Evolutionary conservation across 2,329 filamentous ascomycete species (phyloP), one percentile per base, ranked within the genome.

Genomic region (Rosellinia necatrix): DNA sequence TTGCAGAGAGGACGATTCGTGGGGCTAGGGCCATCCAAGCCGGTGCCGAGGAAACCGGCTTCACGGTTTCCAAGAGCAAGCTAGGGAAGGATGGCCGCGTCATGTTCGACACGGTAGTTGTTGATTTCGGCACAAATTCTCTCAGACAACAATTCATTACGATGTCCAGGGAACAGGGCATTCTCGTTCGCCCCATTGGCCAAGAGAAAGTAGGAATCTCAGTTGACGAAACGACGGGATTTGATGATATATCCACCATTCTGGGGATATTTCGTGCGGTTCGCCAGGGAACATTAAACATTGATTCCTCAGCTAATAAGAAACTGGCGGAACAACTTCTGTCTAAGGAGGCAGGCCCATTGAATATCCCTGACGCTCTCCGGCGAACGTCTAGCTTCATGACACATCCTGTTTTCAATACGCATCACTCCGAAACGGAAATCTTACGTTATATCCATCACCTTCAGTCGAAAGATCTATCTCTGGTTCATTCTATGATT

Each of bases 401-500:
- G 61, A 92, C 90, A 0, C 92, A 97, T 71, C 90, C 91, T 0
- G 91, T 96, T 22, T 97, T 97, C 83, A 97, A 97, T 78, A 87
- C 87, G 1, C 87, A 97, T 72, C 93, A 96, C 75, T 96, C 92
- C 2, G 93, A 97, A 76, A 97, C 93, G 0, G 91, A 97, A 74
- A 83, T 97, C 66, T 80, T 97, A 47, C 88, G 93, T 38, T 97
- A 97, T 76, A 96, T 97, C 66, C 82, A 93, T 70, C 91, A 96
- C 71, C 81, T 97, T 4, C 89, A 96, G 72, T 96, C 92, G 47
- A 97, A 96, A 78, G 93, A 97, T 71, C 78, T 97, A 12, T 97
- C 93, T 1, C 81, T 97, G 4, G 90, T 92, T 2, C 93, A 97
- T 76, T 97, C 92, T 13, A 97, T 97, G 93, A 97, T 97, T 59